Percentiles rank a stretch among this genome's conserved stretches.
phyloP scores from a whole-genome alignment of 345 rosid genomes.

The Eucalyptus brandiana region DNA sequence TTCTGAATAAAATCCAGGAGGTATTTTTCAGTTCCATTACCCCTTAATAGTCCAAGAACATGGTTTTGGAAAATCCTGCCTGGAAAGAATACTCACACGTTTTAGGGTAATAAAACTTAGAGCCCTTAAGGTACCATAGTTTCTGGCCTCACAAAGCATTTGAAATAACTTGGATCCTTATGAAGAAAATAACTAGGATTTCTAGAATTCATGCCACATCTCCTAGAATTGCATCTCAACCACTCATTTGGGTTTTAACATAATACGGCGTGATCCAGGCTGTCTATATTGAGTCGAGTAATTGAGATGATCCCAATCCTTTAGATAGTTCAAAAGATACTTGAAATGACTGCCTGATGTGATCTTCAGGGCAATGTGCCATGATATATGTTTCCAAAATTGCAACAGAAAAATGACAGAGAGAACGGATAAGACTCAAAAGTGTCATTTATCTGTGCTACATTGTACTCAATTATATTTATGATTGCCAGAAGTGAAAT shows the following conservation, averaged over 20 bases:
- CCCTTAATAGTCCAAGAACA: conserved; percentile 44
- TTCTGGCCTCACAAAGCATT: neutral
- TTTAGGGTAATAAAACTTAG: neutral
- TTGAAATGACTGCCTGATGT: neutral
- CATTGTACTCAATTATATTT: neutral
- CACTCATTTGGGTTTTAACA: neutral
- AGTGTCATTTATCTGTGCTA: neutral
- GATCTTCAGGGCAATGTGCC: neutral
- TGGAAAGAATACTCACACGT: neutral
- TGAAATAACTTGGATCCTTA: neutral
- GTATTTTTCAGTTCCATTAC: conserved; percentile 19
- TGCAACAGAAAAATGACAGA: neutral
- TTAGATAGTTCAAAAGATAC: neutral
- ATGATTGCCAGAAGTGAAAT: neutral
- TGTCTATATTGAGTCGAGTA: neutral
- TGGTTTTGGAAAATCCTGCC: conserved; percentile 73
- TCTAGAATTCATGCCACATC: neutral
- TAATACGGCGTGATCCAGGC: neutral
- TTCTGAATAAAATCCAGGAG: conserved; percentile 44
- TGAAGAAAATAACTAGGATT: neutral
- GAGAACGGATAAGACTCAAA: neutral
- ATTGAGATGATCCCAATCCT: neutral
- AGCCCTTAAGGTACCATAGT: neutral
- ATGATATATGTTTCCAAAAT: neutral
- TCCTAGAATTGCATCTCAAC: neutral